Base-by-base conservation (phyloP, 306 rosid species). In the Mimosa pudica region DNA sequence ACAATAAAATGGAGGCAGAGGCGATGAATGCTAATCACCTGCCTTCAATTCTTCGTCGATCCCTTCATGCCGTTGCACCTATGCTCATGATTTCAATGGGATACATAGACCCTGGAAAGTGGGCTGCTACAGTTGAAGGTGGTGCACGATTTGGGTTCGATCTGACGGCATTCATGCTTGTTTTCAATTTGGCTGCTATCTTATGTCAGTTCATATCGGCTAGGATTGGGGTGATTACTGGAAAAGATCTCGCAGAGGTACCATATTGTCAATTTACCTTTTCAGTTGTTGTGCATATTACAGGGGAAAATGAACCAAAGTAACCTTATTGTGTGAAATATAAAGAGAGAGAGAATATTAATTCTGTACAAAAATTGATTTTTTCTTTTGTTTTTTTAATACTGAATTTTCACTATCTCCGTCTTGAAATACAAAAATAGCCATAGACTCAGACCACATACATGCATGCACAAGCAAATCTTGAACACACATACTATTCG, bases 81-180 rank as follows among this genome's bases (percentile, higher is more conserved):
- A 79, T 78, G 71, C 94, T 94, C 85, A 84, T 94, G 87, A 86
- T 94, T 79, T 86, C 97, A 12, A 46, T 89, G 75, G 95, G 92
- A 85, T 94, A 94, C 91, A 82, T 92, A 85, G 97, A 94, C 85
- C 98, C 98, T 82, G 98, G 97, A 79, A 94, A 94, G 90, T 94
- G 97, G 98, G 90, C 86, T 1, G 97, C 95, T 20, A 85, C 82
- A 54, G 87, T 90, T 72, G 98, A 94, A 84, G 95, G 93, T 66
- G 97, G 98, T 85, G 90, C 97, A 6, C 87, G 86, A 70, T 92
- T 92, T 86, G 98, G 93, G 78, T 88, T 83, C 77, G 97, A 92
- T 82, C 85, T 91, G 81, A 83, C 82, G 79, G 89, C 81, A 10
- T 76, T 92, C 72, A 85, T 87, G 86, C 88, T 94, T 69, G 79